Evolutionary conservation across 345 rosid genomes (phyloP), one percentile per base, ranked within the genome.

Genomic region (Physaria fendleri): DNA sequence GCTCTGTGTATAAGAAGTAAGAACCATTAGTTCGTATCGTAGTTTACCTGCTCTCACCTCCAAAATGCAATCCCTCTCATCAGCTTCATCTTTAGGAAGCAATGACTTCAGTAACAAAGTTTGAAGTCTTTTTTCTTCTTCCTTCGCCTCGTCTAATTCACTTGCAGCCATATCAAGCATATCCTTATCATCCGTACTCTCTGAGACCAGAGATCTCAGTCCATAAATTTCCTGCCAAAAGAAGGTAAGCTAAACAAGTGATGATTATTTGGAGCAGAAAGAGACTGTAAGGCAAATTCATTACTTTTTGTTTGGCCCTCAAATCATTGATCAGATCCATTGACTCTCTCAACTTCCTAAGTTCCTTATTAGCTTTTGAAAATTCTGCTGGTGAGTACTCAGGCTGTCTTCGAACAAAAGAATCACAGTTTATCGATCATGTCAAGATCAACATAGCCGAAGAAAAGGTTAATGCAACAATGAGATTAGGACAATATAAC

Each of bases 81-180:
- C 96, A n/a, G 97, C 99, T 68, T 90, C 99, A 69, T 93, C 99
- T 68, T 77, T 87, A n/a, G 99, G 97, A 63, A 93, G 92, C 58
- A 90, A 75, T 14, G 83, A 81, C 81, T 77, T 82, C 43, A 90
- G 92, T 68, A 93, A 69, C 77, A 78, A 69, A 68, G 61, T 74
- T 70, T 82, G 96, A 76, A 85, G 52, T 64, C 82, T 81, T 67
- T 81, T 85, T 77, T 90, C 90, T 62, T 82, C 92, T 54, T 74
- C 79, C 20, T 59, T 8, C 10, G 88, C 87, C 42, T 69, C 80
- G 41, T 51, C 60, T 74, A 93, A 56, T 44, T 93, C 97, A 72
- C 78, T 77, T 29, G 51, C 52, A 38, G 84, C 95, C 96, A 94
- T 80, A 53, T 81, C 88, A 62, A 87, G 68, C 87, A 90, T 78